Base-by-base conservation (phyloP, 148 eudicot species). In the Rheum nobile region DNA sequence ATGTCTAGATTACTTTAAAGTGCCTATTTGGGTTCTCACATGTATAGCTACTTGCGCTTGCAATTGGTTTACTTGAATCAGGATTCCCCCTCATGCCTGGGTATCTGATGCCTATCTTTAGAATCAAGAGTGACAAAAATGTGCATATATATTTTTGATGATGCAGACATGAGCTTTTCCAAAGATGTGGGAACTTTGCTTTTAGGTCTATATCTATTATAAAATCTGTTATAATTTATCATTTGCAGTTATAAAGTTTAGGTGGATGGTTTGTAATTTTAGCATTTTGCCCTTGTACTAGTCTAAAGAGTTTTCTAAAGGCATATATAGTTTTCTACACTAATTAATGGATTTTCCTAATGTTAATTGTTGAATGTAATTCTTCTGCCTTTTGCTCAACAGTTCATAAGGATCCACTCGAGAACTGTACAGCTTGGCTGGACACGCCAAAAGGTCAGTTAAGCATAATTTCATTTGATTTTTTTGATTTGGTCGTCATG, bases 381-480 rank as follows among this genome's bases (percentile, higher is more conserved):
- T 76, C 14, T 65, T 8, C 24, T 35, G 21, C 67, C 43, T 35
- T 13, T 69, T 19, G 46, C 41, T 47, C 17, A 31, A 31, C 69
- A 63, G 70, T 65, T 65, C 10, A 32, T 65, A 17, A 32, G 70
- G 70, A 65, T 65, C 41, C 70, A 65, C 70, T 65, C 70, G 32
- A 32, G 70, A 65, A 65, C 70, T 31, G 39, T 17, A 21, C 70
- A 65, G 22, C 70, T 65, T 65, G 70, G 70, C 70, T 65, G 70
- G 70, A 65, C 70, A 34, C 70, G 70, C 41, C 70, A 65, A 65
- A 65, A 65, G 70, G 70, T 65, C 22, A 65, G 38, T 65, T 12
- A 31, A 65, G 39, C 22, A 16, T 65, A 31, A 0, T 65, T 14
- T 32, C 3, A 13, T 63, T 29, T 14, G 8, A 63, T 28, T 29